Base-by-base conservation (phyloP, 2,329 filamentous ascomycete species). In the Calonectria hongkongensis region DNA sequence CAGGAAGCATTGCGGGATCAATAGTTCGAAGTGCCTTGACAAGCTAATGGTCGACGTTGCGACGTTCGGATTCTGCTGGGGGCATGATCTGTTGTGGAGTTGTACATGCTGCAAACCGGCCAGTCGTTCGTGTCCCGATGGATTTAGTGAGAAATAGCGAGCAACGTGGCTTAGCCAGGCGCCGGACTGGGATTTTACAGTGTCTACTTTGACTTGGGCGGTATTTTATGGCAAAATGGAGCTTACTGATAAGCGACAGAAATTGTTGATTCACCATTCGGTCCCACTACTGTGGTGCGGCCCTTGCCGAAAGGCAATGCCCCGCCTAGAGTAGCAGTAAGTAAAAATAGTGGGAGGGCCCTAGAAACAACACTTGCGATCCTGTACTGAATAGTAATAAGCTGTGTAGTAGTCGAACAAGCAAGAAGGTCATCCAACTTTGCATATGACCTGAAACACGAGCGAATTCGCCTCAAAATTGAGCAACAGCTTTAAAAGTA, bases 31-130 rank as follows among this genome's bases (percentile, higher is more conserved):
- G 56, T 67, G n/a, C 65, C 65, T 58, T 58, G 36, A 21, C 65
- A 67, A 47, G 65, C 51, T 3, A 67, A 13, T 21, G 65, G 27
- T 36, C 51, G 65, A 18, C 65, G 65, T 36, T 67, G 65, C 7
- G 63, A 51, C 9, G 63, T 66, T 28, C 63, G 45, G 3, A 66
- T 66, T 66, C 21, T 56, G 43, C 16, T 41, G 25, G 51, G 2
- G n/a, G 30, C 9, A 5, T 21, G 10, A 27, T 58, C 33, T 39
- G 12, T 13, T 27, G 12, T 13, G 15, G 54, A 10, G 12, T 41
- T 58, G 33, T 33, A n/a, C 33, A 58, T 58, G 2, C 13, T 58
- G 2, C 21, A 8, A 25, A 8, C 27, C 27, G 33, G 12, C 10
- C 7, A 36, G 28, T 18, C 10, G 6, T 21, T 18, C 10, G 6